Percentiles rank a stretch among this genome's conserved stretches.
phyloP scores from a whole-genome alignment of 1,139 yeast species.

The Kluyveromyces marxianus region DNA sequence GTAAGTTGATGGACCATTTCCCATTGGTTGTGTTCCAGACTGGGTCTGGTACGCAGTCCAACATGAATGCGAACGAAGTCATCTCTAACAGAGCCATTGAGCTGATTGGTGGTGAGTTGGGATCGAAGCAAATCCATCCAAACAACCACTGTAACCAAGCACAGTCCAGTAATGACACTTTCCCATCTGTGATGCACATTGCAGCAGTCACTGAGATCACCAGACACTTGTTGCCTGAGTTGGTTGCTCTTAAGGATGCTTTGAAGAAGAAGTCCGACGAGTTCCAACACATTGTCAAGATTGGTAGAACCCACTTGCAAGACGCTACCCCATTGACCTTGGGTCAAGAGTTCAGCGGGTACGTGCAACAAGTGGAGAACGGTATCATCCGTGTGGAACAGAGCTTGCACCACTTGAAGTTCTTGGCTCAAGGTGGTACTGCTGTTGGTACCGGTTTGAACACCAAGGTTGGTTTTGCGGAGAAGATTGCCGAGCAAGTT shows the following conservation, averaged over 20 bases:
- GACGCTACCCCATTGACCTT: conserved; percentile 97
- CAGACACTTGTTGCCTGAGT: conserved; percentile 66
- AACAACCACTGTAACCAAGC: conserved; percentile 98
- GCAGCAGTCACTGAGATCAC: conserved; percentile 92
- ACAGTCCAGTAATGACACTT: conserved; percentile 95
- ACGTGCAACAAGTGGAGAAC: conserved; percentile 84
- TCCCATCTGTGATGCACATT: conserved; percentile 99
- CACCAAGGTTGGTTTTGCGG: conserved; percentile 84
- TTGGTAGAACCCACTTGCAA: conserved; percentile 97
- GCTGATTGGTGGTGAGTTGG: conserved; percentile 81
- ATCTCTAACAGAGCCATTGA: conserved; percentile 97
- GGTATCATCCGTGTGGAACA: conserved; percentile 83
- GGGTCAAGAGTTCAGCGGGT: conserved; percentile 97
- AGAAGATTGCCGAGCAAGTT: conserved; percentile 50
- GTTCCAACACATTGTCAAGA: conserved; percentile 83
- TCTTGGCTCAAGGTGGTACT: conserved; percentile 97
- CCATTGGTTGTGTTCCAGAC: conserved; percentile 98
- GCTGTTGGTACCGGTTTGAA: conserved; percentile 98
- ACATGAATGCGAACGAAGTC: conserved; percentile 98
- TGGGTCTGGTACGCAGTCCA: conserved; percentile 97
- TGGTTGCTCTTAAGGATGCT: conserved; percentile 68
- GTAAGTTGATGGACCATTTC: conserved; percentile 88
- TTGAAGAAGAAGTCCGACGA: conserved; percentile 71
- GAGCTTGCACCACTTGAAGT: conserved; percentile 66
- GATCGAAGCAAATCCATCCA: conserved; percentile 91